A percentile compares a stretch with the other conserved stretches of the same genome.
phyloP scores from a whole-genome alignment of 2,329 filamentous ascomycete species.

The Fusarium anguioides region DNA sequence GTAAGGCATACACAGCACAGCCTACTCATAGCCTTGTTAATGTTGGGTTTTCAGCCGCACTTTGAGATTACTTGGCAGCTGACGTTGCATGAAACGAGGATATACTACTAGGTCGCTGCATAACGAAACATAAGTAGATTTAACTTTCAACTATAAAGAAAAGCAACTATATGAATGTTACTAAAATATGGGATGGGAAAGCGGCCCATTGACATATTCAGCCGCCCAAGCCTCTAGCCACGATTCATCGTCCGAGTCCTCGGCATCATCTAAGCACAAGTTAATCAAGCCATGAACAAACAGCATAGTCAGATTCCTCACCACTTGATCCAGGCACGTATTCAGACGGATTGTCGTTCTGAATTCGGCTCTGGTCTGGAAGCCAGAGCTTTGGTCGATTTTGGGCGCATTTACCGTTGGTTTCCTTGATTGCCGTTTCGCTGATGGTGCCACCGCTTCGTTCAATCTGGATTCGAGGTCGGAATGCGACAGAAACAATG shows the following conservation, averaged over 20 bases:
- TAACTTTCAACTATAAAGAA: rapidly evolving
- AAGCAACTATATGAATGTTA: no score
- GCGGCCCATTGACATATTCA: background rate
- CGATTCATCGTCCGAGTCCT: background rate
- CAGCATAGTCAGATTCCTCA: background rate
- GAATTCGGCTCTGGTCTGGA: background rate
- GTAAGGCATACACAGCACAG: background rate
- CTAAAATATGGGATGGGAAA: background rate
- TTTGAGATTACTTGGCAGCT: background rate
- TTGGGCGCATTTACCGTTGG: background rate
- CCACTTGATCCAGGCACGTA: background rate
- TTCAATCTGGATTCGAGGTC: conserved; percentile 31
- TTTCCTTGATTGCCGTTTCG: background rate
- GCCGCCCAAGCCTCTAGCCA: background rate
- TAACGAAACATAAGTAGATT: no score
- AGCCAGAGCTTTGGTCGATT: conserved; percentile 1
- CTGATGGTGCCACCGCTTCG: conserved; percentile 32
- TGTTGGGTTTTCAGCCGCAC: background rate
- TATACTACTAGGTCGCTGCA: rapidly evolving
- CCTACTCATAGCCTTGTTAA: background rate
- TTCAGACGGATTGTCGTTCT: background rate
- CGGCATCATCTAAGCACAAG: background rate
- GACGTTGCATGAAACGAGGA: background rate
- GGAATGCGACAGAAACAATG: conserved; percentile 54
- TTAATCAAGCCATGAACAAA: background rate